A percentile compares a stretch with the other conserved stretches of the same genome.
phyloP scores from a whole-genome alignment of 768 basidiomycete genomes.

The Glaciozyma martinii region DNA sequence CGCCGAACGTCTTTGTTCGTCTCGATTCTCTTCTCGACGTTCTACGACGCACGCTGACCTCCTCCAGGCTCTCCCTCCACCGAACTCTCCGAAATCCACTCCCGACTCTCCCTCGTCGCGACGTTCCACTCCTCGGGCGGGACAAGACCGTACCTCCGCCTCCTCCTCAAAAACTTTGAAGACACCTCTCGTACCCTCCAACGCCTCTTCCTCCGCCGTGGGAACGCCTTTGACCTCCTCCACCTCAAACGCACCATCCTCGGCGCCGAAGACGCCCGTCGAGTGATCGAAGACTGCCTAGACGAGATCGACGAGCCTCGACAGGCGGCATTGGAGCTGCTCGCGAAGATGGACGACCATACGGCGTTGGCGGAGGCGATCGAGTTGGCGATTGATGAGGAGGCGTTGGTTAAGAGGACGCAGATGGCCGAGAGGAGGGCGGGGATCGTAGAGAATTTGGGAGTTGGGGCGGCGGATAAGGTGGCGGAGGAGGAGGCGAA shows the following conservation, averaged over 20 bases:
- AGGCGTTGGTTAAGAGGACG: conserved; percentile 43
- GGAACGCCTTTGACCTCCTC: conserved; percentile 50
- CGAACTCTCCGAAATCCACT: conserved; percentile 22
- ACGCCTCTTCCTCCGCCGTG: conserved; percentile 63
- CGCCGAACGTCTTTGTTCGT: conserved; percentile 62
- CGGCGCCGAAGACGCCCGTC: conserved; percentile 50
- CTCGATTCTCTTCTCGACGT: conserved; percentile 34
- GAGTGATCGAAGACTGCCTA: conserved; percentile 38
- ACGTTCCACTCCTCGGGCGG: conserved; percentile 48
- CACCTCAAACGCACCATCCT: conserved; percentile 56
- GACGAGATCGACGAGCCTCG: conserved; percentile 43
- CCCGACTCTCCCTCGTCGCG: conserved; percentile 66
- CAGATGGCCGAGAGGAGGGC: conserved; percentile 30
- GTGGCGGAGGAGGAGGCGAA: conserved; percentile 13
- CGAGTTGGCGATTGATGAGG: conserved; percentile 32
- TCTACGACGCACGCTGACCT: neutral
- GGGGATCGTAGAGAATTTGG: conserved; percentile 8
- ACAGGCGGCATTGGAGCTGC: conserved; percentile 46
- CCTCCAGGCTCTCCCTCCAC: conserved; percentile 7
- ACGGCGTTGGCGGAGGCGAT: conserved; percentile 53
- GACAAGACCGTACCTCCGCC: conserved; percentile 57
- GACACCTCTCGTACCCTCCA: conserved; percentile 71
- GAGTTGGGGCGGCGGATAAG: conserved; percentile 18
- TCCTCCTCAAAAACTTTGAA: conserved; percentile 51
- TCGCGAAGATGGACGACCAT: conserved; percentile 48